These are phyloP conservation scores for Amanita pallidorosea DNA, from an alignment of 768 basidiomycete species.

Conservation along the genomic window DNA sequence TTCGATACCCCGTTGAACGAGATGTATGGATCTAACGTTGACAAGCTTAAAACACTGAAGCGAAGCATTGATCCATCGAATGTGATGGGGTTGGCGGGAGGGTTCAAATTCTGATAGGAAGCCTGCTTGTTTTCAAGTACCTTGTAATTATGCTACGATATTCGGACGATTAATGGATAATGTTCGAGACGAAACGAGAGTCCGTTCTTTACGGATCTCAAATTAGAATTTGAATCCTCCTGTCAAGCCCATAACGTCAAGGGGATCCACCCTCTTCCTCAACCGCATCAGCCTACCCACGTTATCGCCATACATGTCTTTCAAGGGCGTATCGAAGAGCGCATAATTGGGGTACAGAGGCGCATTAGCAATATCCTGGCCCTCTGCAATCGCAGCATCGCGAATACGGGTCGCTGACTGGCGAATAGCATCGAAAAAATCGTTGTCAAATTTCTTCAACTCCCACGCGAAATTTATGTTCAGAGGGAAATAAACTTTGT, in stretches of 20 bases:
- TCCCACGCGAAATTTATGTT: constrained; percentile 17
- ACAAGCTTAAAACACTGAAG: constrained; percentile 22
- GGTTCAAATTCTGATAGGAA: constrained; percentile 29
- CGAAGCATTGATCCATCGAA: constrained; percentile 31
- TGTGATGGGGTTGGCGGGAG: constrained; percentile 44
- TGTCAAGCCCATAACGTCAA: constrained; percentile 38
- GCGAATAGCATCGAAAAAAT: constrained; percentile 22
- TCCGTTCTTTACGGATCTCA: too few relatives aligned
- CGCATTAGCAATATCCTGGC: constrained; percentile 23
- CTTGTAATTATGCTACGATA: background rate
- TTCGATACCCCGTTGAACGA: constrained; percentile 28
- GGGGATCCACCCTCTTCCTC: constrained; percentile 31
- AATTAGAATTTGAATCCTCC: constrained; percentile 38
- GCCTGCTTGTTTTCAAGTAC: too few relatives aligned
- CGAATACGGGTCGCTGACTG: constrained; percentile 24
- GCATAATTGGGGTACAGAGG: constrained; percentile 31
- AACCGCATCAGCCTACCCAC: constrained; percentile 22
- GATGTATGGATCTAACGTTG: constrained; percentile 32
- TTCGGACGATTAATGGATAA: too few relatives aligned
- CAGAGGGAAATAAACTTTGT: constrained; percentile 16
- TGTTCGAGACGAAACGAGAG: too few relatives aligned
- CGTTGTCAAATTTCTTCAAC: constrained; percentile 9
- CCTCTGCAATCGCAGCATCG: constrained; percentile 19
- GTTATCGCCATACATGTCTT: constrained; percentile 31
- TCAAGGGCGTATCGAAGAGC: constrained; percentile 28